Evolutionary conservation across 2,329 filamentous ascomycete genomes (phyloP).

Genomic region (Cladosporium sp.): DNA sequence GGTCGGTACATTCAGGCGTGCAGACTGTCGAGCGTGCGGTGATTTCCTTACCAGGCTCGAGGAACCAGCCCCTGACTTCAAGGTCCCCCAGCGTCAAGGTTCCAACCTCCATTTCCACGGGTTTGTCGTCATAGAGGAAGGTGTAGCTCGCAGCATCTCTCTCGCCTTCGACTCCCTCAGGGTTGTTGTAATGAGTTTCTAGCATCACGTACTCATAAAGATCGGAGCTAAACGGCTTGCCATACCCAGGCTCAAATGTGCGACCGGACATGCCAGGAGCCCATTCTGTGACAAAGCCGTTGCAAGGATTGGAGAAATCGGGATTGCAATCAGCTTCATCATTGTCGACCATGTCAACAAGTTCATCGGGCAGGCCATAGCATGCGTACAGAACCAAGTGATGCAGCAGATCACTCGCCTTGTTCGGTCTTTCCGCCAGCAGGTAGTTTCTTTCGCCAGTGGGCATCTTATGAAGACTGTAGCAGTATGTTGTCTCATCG

Average conservation of each 20-base stretch:
- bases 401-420: slow-evolving; percentile 16
- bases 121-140: slow-evolving; percentile 16
- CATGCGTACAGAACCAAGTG: slow-evolving; percentile 20
- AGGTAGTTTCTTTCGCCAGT: slow-evolving; percentile 16
- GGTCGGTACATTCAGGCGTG: slow-evolving; percentile 19
- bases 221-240: slow-evolving; percentile 18
- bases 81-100: slow-evolving; percentile 18
- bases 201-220: slow-evolving; percentile 19
- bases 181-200: slow-evolving; percentile 20
- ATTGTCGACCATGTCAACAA: slow-evolving; percentile 15
- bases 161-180: slow-evolving; percentile 12
- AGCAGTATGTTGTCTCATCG: slow-evolving; percentile 18
- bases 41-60: slow-evolving; percentile 17
- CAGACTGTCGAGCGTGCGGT: slow-evolving; percentile 17
- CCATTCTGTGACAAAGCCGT: slow-evolving; percentile 19
- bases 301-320: slow-evolving; percentile 19
- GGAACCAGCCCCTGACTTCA: slow-evolving; percentile 16
- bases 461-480: slow-evolving; percentile 19
- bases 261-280: slow-evolving; percentile 18
- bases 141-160: slow-evolving; percentile 17
- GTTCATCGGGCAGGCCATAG: slow-evolving; percentile 14
- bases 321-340: slow-evolving; percentile 16
- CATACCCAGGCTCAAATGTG: slow-evolving; percentile 19
- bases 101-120: slow-evolving; percentile 17
- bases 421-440: slow-evolving; percentile 14